phyloP scores from a whole-genome alignment of 768 basidiomycete species.

The Saitozyma podzolica region DNA sequence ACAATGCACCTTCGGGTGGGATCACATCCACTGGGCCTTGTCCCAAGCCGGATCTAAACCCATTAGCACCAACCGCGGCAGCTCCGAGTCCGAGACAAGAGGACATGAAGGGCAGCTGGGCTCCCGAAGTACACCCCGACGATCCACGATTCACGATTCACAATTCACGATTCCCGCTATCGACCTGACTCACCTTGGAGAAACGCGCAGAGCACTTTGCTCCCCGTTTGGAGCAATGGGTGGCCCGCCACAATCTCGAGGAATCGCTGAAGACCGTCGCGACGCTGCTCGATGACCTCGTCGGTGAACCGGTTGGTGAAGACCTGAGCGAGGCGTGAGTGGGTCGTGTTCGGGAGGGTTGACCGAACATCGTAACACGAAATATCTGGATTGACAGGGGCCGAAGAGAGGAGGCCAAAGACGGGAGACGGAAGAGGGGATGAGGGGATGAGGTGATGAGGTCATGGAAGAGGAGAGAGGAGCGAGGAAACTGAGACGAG shows the following conservation, averaged over 20 bases:
- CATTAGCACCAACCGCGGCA: neutral
- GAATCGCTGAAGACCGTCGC: conserved; percentile 93
- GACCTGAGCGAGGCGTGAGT: conserved; percentile 54
- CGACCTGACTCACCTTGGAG: conserved; percentile 60
- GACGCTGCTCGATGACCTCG: conserved; percentile 86
- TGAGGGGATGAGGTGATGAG: neutral
- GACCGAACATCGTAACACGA: too few species aligned
- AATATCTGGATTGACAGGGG: too few species aligned
- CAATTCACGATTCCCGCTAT: too few species aligned
- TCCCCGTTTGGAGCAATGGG: conserved; percentile 93
- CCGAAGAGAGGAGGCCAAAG: too few species aligned
- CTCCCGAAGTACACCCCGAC: too few species aligned
- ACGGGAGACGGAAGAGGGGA: too few species aligned
- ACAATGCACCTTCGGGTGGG: neutral
- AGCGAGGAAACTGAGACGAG: neutral
- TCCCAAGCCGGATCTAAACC: conserved; percentile 75
- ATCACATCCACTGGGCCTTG: conserved; percentile 45
- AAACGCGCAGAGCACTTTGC: conserved; percentile 94
- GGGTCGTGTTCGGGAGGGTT: neutral
- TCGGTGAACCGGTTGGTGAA: conserved; percentile 98
- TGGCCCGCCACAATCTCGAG: conserved; percentile 95
- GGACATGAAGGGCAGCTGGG: too few species aligned
- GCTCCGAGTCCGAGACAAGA: neutral
- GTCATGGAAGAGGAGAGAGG: neutral
- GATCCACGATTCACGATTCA: too few species aligned